phyloP scores from a whole-genome alignment of 495 filamentous ascomycete genomes.

The Neurospora sp. region DNA sequence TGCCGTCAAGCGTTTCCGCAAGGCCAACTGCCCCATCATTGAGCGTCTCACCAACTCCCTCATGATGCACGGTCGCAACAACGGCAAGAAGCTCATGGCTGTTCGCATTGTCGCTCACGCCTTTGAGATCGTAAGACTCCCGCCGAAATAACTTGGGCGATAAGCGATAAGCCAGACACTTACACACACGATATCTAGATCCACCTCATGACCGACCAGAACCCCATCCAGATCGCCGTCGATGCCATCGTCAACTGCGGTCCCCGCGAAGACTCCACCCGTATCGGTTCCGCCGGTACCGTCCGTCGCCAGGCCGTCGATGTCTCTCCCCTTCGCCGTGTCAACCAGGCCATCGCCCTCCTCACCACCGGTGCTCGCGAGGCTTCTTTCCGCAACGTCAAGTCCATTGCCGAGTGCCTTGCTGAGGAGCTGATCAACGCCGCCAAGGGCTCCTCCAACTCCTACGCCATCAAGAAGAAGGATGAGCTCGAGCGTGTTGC shows the following conservation, averaged over 20 bases:
- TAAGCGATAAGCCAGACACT: background rate
- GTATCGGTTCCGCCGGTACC: conserved; percentile 98
- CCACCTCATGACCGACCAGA: conserved; percentile 99
- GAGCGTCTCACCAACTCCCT: conserved; percentile 99
- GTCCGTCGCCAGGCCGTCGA: conserved; percentile 99
- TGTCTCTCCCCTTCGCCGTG: conserved; percentile 96
- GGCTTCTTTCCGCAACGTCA: conserved; percentile 97
- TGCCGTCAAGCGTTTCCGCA: conserved; percentile 98
- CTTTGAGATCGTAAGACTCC: conserved; percentile 88
- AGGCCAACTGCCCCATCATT: conserved; percentile 99
- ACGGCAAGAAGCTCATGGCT: conserved; percentile 99
- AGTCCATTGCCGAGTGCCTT: conserved; percentile 95
- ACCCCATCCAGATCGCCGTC: conserved; percentile 98
- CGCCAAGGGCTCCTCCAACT: conserved; percentile 99
- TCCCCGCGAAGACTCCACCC: conserved; percentile 97
- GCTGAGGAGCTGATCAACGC: conserved; percentile 99
- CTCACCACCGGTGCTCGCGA: conserved; percentile 96
- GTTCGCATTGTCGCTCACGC: conserved; percentile 97
- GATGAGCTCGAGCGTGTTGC: conserved; percentile 99
- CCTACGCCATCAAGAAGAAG: conserved; percentile 99
- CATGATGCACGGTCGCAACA: conserved; percentile 99
- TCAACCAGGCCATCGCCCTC: conserved; percentile 98
- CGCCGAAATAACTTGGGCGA: background rate
- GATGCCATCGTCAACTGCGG: conserved; percentile 99
- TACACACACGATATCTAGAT: conserved; percentile 46